Percentiles rank a stretch among this genome's conserved stretches.
These are phyloP conservation scores for Leccinum rimulosum DNA, from an alignment of 768 basidiomycete genomes.

Conservation along the genomic window DNA sequence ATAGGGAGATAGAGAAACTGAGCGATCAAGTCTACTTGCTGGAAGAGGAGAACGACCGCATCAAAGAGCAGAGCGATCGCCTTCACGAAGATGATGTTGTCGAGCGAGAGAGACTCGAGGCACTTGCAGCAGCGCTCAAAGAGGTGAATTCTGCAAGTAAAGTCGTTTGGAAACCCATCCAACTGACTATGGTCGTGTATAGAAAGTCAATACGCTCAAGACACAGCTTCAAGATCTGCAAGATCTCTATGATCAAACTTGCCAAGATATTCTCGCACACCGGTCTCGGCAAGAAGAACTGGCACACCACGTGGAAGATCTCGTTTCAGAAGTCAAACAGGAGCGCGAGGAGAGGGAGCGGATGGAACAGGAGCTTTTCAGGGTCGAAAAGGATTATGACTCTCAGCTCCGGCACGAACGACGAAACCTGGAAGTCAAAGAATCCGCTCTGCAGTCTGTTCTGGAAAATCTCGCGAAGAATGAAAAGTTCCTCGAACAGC, in stretches of 20 bases:
- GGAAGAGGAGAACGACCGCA: constrained; percentile 81
- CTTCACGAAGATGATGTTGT: constrained; percentile 68
- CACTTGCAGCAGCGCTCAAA: constrained; percentile 69
- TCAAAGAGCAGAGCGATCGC: constrained; percentile 68
- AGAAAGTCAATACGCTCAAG: constrained; percentile 72
- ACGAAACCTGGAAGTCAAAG: constrained; percentile 67
- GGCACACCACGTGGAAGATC: constrained; percentile 68
- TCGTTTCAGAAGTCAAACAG: constrained; percentile 59
- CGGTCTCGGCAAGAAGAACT: constrained; percentile 76
- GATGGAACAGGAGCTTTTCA: constrained; percentile 51
- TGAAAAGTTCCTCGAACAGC: constrained; percentile 62
- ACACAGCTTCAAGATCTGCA: constrained; percentile 63
- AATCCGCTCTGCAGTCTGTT: constrained; percentile 61
- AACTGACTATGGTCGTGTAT: constrained; percentile 9
- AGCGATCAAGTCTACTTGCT: constrained; percentile 79
- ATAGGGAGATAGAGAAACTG: constrained; percentile 75
- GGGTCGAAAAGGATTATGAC: constrained; percentile 63
- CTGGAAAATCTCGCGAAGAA: constrained; percentile 61
- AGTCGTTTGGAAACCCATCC: neutral
- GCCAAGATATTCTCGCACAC: constrained; percentile 62
- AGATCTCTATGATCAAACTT: constrained; percentile 62
- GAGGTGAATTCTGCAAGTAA: constrained; percentile 48
- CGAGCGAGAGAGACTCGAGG: constrained; percentile 69
- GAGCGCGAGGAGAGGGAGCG: constrained; percentile 57
- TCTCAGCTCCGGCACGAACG: constrained; percentile 55